A percentile compares a stretch with the other conserved stretches of the same genome.
These are phyloP conservation scores for Nothopassalora personata DNA, from an alignment of 2,329 filamentous ascomycete species.

Conservation along the genomic window DNA sequence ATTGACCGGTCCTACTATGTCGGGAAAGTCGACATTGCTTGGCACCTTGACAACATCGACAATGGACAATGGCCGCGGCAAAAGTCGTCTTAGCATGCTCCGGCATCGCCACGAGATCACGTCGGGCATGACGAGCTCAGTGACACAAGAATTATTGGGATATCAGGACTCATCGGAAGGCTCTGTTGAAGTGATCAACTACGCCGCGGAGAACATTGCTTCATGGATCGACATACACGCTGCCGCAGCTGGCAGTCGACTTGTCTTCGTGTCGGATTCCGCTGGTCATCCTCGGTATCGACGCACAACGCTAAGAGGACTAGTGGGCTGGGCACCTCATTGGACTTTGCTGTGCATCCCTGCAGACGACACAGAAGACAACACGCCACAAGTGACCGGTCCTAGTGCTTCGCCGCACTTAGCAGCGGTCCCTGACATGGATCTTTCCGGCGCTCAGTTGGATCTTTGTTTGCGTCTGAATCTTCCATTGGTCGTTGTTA, in stretches of 20 bases:
- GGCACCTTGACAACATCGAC: conserved; percentile 83
- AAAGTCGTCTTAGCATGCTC: conserved; percentile 78
- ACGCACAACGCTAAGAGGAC: conserved; percentile 77
- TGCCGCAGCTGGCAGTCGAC: conserved; percentile 62
- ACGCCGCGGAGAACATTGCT: conserved; percentile 76
- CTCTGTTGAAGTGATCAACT: conserved; percentile 64
- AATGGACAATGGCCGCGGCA: conserved; percentile 86
- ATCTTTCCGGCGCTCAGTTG: conserved; percentile 73
- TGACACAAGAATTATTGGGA: conserved; percentile 88
- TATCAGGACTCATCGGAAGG: conserved; percentile 49
- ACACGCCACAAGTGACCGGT: conserved; percentile 37
- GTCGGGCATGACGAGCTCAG: conserved; percentile 87
- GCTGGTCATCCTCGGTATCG: conserved; percentile 86
- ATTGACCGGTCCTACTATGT: conserved; percentile 80
- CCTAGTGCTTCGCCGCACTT: conserved; percentile 50
- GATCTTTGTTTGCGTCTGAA: conserved; percentile 77
- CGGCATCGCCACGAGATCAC: conserved; percentile 91
- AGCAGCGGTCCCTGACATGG: conserved; percentile 53
- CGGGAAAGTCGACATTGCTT: conserved; percentile 85
- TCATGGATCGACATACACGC: conserved; percentile 95
- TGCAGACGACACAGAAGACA: conserved; percentile 62
- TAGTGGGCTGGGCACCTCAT: conserved; percentile 94
- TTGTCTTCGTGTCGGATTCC: conserved; percentile 87
- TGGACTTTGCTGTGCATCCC: conserved; percentile 87
- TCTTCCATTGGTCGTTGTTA: conserved; percentile 70